phyloP scores from a whole-genome alignment of 106 monocot genomes.

The Acanthochlamys bracteata region DNA sequence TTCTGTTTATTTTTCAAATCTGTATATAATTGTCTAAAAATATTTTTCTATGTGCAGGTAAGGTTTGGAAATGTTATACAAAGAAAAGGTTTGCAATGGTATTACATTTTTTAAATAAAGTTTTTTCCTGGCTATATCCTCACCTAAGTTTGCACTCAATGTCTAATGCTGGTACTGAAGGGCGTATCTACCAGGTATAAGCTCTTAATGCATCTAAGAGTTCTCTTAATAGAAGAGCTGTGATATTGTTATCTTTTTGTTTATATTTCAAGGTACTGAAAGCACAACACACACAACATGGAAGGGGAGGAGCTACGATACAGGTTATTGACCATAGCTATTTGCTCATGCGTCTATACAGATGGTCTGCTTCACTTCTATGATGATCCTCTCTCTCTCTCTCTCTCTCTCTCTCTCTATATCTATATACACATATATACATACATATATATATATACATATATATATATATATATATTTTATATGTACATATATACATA shows the following conservation, averaged over 20 bases:
- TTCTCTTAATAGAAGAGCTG: neutral
- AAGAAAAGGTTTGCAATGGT: slow-evolving; percentile 63
- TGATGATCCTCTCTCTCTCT: too few species aligned
- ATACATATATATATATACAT: too few species aligned
- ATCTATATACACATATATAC: too few species aligned
- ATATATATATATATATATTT: too few species aligned
- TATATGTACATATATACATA: too few species aligned
- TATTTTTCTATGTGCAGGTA: slow-evolving; percentile 52
- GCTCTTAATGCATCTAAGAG: neutral
- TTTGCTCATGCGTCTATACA: too few species aligned
- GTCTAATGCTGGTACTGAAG: slow-evolving; percentile 21
- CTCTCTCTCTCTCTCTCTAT: too few species aligned
- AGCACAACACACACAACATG: slow-evolving; percentile 66
- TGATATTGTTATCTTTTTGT: neutral
- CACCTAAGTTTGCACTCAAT: too few species aligned
- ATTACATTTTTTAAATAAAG: slow-evolving; percentile 1
- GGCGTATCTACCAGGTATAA: slow-evolving; percentile 80
- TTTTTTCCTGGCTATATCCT: neutral
- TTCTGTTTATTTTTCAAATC: too few species aligned
- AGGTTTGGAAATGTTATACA: slow-evolving; percentile 81
- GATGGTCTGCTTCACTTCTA: too few species aligned
- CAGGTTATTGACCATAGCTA: slow-evolving; percentile 27
- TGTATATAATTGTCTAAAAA: neutral
- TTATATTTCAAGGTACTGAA: slow-evolving; percentile 42
- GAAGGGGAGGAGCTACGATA: slow-evolving; percentile 78